Conservation (phyloP, 2,329 filamentous ascomycete species). For the Parastagonospora avenae region DNA sequence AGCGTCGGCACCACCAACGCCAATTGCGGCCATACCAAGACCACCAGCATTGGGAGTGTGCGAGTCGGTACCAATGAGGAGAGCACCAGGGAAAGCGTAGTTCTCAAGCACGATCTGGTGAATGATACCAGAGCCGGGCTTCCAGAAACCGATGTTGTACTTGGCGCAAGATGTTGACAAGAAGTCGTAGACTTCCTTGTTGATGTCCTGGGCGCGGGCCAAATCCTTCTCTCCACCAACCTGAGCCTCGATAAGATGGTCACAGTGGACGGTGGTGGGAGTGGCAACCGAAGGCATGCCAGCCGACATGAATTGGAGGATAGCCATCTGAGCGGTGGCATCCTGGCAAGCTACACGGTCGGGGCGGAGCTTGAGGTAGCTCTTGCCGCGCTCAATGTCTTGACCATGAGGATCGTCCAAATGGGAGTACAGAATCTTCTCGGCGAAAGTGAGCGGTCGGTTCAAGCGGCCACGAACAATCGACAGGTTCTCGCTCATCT, state of each 20-base stretch:
- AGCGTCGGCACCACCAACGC: slow-evolving; percentile 97
- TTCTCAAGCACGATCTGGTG: slow-evolving; percentile 99
- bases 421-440: slow-evolving; percentile 99
- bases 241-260: slow-evolving; percentile 99
- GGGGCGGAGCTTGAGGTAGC: slow-evolving; percentile 94
- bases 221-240: slow-evolving; percentile 93
- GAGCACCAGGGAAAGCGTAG: slow-evolving; percentile 97
- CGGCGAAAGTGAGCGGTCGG: slow-evolving; percentile 89
- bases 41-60: slow-evolving; percentile 98
- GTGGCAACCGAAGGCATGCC: slow-evolving; percentile 96
- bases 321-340: slow-evolving; percentile 99
- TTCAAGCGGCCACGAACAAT: slow-evolving; percentile 90
- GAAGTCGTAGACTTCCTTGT: slow-evolving; percentile 99
- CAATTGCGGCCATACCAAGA: slow-evolving; percentile 92
- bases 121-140: slow-evolving; percentile 97
- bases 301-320: slow-evolving; percentile 99
- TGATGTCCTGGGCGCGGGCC: slow-evolving; percentile 85
- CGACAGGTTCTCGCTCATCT: slow-evolving; percentile 96
- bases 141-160: slow-evolving; percentile 99
- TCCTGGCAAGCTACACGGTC: slow-evolving; percentile 99
- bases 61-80: slow-evolving; percentile 96
- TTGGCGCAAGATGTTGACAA: slow-evolving; percentile 91
- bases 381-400: slow-evolving; percentile 93
- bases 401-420: slow-evolving; percentile 95
- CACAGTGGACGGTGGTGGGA: slow-evolving; percentile 95